Evolutionary conservation across 2,329 filamentous ascomycete genomes (phyloP).

Genomic region (Celoporthe dispersa): DNA sequence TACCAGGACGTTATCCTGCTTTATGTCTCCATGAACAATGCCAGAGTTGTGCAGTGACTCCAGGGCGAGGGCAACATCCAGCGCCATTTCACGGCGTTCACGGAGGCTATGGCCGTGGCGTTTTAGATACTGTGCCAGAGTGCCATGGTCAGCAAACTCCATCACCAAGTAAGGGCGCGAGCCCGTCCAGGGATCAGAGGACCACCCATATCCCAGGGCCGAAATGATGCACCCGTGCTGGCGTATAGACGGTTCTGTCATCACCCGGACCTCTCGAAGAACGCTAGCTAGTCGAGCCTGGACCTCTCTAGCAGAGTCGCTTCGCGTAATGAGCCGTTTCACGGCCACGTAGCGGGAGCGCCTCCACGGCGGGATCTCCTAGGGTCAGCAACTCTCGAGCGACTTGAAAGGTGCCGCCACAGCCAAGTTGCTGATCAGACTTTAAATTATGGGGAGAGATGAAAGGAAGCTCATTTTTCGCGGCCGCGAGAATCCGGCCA

Average conservation of each 20-base stretch:
- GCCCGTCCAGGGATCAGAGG: background rate
- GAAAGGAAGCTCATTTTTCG: background rate
- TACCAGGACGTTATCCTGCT: background rate
- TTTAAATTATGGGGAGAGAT: background rate
- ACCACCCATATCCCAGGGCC: conserved; percentile 1
- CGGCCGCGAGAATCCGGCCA: background rate
- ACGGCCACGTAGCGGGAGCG: background rate
- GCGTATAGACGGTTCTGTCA: background rate
- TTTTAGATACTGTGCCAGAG: background rate
- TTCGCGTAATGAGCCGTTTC: background rate
- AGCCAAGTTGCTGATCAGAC: background rate
- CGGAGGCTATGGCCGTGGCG: background rate
- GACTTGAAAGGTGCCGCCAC: background rate
- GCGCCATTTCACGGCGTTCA: background rate
- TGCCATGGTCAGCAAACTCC: background rate
- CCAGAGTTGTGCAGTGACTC: background rate
- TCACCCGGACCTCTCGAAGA: background rate
- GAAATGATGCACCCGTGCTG: background rate
- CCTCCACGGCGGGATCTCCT: background rate
- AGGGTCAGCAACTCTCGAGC: conserved; percentile 1
- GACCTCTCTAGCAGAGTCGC: background rate
- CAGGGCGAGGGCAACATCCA: background rate
- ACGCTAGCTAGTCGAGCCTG: background rate
- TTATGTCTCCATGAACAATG: background rate
- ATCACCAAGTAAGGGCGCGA: conserved; percentile 3